These are phyloP conservation scores for Eutrema heterophyllum DNA, from an alignment of 345 rosid genomes.

Conservation along the genomic window DNA sequence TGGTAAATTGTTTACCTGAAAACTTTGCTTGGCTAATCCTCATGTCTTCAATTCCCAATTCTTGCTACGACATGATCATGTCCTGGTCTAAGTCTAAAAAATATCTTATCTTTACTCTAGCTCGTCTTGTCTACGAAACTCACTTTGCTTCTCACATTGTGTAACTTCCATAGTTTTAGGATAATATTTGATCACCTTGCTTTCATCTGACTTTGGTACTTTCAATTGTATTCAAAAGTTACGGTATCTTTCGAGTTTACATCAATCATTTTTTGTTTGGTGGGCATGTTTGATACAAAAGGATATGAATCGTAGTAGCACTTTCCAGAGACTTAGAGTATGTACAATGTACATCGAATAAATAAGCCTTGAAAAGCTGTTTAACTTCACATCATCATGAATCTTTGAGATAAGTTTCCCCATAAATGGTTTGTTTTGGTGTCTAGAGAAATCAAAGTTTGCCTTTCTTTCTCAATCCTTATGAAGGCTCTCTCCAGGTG, in stretches of 20 bases:
- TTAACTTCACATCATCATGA: not conserved
- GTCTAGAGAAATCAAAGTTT: not conserved
- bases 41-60: not conserved
- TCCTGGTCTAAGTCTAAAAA: not conserved
- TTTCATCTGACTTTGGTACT: not conserved
- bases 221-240: not conserved
- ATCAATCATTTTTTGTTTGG: not conserved
- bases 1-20: not conserved
- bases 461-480: not conserved
- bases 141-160: not conserved
- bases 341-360: not conserved
- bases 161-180: not conserved
- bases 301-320: not conserved
- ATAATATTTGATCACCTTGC: not conserved
- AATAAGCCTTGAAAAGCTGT: not conserved
- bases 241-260: not conserved
- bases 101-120: not conserved
- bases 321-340: not conserved
- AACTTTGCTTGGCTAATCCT: not conserved
- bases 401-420: not conserved
- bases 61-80: not conserved
- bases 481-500: slow-evolving; percentile 44
- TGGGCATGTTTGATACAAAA: not conserved
- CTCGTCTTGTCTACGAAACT: not conserved
- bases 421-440: not conserved